Evolutionary conservation across 23 red algal genomes (phyloP), one percentile per base, ranked within the genome.

Genomic region (Gracilaria caudata): DNA sequence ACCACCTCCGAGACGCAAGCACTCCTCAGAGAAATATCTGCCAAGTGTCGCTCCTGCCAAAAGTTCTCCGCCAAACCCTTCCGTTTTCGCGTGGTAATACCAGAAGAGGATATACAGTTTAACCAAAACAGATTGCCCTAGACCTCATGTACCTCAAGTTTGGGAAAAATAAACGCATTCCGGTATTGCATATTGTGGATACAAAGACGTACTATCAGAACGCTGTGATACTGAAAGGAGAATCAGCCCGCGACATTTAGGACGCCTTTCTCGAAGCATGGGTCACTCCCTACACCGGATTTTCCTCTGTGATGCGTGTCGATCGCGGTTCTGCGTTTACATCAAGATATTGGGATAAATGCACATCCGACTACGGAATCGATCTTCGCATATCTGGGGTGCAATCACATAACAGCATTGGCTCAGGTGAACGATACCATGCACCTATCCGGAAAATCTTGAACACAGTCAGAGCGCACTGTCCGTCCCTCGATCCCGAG

Each of bases 131-230:
- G 23, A 49, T 82, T 14, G 29, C 21, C 36, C 51, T 82, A 1
- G 21, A 82, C 57, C 25, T 82, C 53, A 82, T 80, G 77, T 80
- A 80, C 77, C 51, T 80, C 32, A 36, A 59, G 20, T 45, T 45
- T 45, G 51, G 77, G 16, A 37, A 29, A 53, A 45, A 45, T 4
- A 45, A 45, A 45, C 43, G 43, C 43, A 11, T 45, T 45, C 78
- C 78, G 11, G 24, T 82, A 11, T 7, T 64, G 8, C 78, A 82
- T 55, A 41, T 82, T 16, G 29, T 28, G 13, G 78, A 82, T 33
- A 41, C 43, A 29, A 8, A 56, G n/a, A 78, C 73, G 19, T 29
- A 56, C 73, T 78, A 39, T 38, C 33, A 13, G 13, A 41, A 33
- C 45, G 73, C 73, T 32, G 30, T 33, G 24, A 32, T 78, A 32